These are phyloP conservation scores for Psilocybe tampanensis DNA, from an alignment of 768 basidiomycete species.

Conservation along the genomic window DNA sequence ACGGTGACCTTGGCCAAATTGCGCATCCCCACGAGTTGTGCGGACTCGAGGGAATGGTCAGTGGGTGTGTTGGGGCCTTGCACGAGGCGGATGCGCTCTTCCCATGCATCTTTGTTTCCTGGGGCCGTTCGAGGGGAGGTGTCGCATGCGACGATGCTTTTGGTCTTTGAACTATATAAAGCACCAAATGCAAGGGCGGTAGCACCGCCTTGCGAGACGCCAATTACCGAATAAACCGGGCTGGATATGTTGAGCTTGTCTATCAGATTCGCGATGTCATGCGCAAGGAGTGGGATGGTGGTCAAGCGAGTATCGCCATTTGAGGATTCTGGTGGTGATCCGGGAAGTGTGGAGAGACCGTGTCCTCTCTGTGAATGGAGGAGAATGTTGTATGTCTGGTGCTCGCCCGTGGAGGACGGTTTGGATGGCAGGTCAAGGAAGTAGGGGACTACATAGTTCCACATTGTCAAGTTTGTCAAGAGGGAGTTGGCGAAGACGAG, in stretches of 20 bases:
- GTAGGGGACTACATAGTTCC: slow-evolving; percentile 45
- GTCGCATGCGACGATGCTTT: slow-evolving; percentile 50
- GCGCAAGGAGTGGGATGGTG: slow-evolving; percentile 47
- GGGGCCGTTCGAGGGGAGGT: slow-evolving; percentile 44
- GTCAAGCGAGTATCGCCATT: slow-evolving; percentile 18
- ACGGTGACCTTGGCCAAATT: slow-evolving; percentile 43
- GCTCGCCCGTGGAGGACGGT: not conserved
- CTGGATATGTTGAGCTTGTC: slow-evolving; percentile 33
- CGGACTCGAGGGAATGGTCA: slow-evolving; percentile 23
- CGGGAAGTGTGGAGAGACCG: slow-evolving; percentile 42
- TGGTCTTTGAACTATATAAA: slow-evolving; percentile 34
- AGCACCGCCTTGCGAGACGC: slow-evolving; percentile 58
- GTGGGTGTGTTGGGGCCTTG: too few species aligned
- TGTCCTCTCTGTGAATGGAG: slow-evolving; percentile 57
- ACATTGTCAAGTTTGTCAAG: slow-evolving; percentile 49
- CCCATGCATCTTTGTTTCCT: slow-evolving; percentile 54
- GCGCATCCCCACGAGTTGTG: slow-evolving; percentile 39
- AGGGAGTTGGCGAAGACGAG: slow-evolving; percentile 54
- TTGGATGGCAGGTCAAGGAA: slow-evolving; percentile 31
- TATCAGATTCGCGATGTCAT: slow-evolving; percentile 45
- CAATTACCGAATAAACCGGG: slow-evolving; percentile 48
- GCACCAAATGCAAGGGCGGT: slow-evolving; percentile 48
- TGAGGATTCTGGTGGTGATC: not conserved
- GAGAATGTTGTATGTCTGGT: slow-evolving; percentile 44
- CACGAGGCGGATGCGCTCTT: slow-evolving; percentile 42